Conservation (phyloP, 805 yeast species). For the Ogataea nonfermentans region DNA sequence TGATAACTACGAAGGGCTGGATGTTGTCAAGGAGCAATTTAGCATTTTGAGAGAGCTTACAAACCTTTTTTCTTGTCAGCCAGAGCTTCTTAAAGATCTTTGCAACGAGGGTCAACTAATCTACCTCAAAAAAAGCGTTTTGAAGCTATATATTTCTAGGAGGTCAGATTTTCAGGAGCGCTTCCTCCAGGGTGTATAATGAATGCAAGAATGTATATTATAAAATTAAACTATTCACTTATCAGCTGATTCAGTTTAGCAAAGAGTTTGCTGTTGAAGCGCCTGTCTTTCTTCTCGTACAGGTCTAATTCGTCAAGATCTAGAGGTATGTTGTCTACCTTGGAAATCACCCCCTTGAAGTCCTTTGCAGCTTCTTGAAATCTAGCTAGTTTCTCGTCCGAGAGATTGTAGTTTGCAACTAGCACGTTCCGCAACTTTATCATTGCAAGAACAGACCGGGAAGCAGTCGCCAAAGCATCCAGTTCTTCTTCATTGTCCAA, state of each 20-base stretch:
- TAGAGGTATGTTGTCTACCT: conserved; percentile 10
- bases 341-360: conserved; percentile 16
- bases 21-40: conserved; percentile 49
- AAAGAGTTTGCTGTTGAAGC: conserved; percentile 2
- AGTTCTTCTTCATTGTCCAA: conserved; percentile 16
- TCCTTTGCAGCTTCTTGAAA: conserved; percentile 25
- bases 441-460: conserved; percentile 20
- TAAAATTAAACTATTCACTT: neutral
- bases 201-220: neutral
- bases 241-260: conserved; percentile 2
- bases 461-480: conserved; percentile 11
- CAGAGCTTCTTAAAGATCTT: conserved; percentile 72
- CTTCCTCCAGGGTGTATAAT: conserved; percentile 32
- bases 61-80: conserved; percentile 80
- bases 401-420: conserved; percentile 19
- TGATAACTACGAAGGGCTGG: conserved; percentile 30
- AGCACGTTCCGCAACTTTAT: conserved; percentile 16
- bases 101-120: conserved; percentile 79
- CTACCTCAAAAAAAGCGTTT: conserved; percentile 55
- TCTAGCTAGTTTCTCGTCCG: conserved; percentile 21
- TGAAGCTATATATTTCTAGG: conserved; percentile 64
- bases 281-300: neutral
- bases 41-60: conserved; percentile 71
- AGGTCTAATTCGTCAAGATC: conserved; percentile 14
- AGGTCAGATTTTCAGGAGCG: conserved; percentile 66